Percentiles rank a stretch among this genome's conserved stretches.
phyloP scores from a whole-genome alignment of 768 basidiomycete genomes.

The Naganishia vishniacii region DNA sequence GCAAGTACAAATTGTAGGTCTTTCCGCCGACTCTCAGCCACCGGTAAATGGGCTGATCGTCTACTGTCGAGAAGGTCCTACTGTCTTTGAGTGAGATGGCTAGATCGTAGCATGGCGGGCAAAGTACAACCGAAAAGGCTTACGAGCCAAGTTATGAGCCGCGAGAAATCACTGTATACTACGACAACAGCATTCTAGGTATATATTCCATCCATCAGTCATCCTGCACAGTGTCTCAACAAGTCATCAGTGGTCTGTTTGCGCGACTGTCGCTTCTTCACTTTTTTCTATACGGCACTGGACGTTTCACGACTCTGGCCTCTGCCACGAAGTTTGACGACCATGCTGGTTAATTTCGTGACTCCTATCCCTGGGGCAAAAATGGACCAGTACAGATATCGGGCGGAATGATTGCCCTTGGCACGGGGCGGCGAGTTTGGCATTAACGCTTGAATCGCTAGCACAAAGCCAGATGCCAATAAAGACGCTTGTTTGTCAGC shows the following conservation, averaged over 20 bases:
- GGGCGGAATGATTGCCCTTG: not conserved
- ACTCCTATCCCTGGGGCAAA: not conserved
- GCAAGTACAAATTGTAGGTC: conserved; percentile 10
- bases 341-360: not conserved
- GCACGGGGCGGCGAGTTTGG: not conserved
- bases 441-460: not conserved
- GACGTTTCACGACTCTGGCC: not conserved
- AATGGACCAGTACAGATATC: not conserved
- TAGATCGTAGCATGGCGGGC: not conserved
- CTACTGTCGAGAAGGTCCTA: not conserved
- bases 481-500: not conserved
- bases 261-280: not conserved
- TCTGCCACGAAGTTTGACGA: not conserved
- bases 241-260: too few relatives aligned
- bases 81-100: not conserved
- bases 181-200: not conserved
- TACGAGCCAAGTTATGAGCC: not conserved
- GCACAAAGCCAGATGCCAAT: not conserved
- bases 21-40: not conserved
- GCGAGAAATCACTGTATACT: not conserved
- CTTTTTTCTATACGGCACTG: too few relatives aligned
- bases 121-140: too few relatives aligned
- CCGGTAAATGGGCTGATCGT: not conserved
- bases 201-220: not conserved
- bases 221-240: too few relatives aligned